Evolutionary conservation across 768 basidiomycete genomes (phyloP).

Genomic region (Trametes cubensis): DNA sequence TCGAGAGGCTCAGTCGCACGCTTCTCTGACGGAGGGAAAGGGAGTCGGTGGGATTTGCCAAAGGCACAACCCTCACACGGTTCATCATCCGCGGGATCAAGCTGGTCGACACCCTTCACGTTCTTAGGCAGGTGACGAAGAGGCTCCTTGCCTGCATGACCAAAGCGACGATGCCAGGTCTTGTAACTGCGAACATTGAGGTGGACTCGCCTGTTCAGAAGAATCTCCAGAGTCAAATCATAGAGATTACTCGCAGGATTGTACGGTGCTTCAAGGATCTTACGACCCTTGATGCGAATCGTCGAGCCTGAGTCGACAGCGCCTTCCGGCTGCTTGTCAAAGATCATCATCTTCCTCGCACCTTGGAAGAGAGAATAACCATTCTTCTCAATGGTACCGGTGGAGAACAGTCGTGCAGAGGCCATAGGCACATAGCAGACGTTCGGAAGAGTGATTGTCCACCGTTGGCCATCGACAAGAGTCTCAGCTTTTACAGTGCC

Average conservation of each 20-base stretch:
- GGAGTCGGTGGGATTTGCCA: neutral
- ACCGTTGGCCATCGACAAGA: too few relatives aligned
- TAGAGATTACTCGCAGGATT: neutral
- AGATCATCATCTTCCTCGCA: neutral
- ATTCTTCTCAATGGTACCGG: too few relatives aligned
- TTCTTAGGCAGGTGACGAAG: neutral
- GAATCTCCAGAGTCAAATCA: neutral
- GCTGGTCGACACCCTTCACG: neutral
- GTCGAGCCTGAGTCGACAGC: neutral
- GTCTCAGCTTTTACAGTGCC: too few relatives aligned
- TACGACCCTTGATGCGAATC: neutral
- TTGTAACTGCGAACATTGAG: too few relatives aligned
- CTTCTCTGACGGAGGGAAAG: neutral
- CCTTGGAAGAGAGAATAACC: neutral
- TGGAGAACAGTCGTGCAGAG: too few relatives aligned
- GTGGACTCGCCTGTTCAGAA: too few relatives aligned
- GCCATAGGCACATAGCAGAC: too few relatives aligned
- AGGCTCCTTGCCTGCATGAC: neutral
- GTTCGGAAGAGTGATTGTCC: too few relatives aligned
- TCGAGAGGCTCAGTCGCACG: neutral
- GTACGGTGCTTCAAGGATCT: neutral
- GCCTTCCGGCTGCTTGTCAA: neutral
- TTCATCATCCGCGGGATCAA: neutral
- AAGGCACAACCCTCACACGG: neutral
- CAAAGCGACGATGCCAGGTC: constrained; percentile 1